Evolutionary conservation across 768 basidiomycete genomes (phyloP), one percentile per base, ranked within the genome.

Genomic region (Coprinopsis sp.): DNA sequence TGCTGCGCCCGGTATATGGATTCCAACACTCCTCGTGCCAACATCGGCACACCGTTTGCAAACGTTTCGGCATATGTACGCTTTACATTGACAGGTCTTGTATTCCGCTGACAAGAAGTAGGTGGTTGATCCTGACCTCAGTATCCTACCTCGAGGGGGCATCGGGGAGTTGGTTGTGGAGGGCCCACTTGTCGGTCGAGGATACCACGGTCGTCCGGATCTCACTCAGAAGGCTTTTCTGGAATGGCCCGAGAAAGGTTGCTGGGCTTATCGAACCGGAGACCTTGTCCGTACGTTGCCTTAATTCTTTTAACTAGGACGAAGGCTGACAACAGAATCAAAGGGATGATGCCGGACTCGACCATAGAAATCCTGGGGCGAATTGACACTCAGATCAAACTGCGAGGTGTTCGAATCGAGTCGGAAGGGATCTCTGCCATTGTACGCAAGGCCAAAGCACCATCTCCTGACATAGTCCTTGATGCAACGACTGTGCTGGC

Each of bases 331-430:
- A 44, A 34, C 21, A 3, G 24, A 6, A 21, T 33, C 14, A 30
- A 31, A 69, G 73, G 76, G 25, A 75, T 77, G 71, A 68, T 75
- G 60, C 71, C 74, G 1, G 73, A 77, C 47, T 63, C 58, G 14
- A 69, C 72, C 5, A 53, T 78, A 21, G 72, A 76, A 49, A 74
- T 78, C 46, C 58, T 75, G 12, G 76, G 77, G 25, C 67, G 77
- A 22, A 73, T 73, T 38, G 76, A 77, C 52, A 68, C 69, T 5
- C 77, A 77, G 47, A 70, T 78, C 55, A 78, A 78, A 57, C 54
- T 75, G 30, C 67, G 73, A 29, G 76, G 77, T 21, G 74, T 77
- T 16, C 72, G 77, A n/a, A 76, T 78, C 16, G 77, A 78, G 52
- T 67, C 69, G 2, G 75, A 74, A 50, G 76, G 74, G 5, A 68